Base-by-base conservation (phyloP, 2,329 filamentous ascomycete genomes). In the Atkinsonella hypoxylon region DNA sequence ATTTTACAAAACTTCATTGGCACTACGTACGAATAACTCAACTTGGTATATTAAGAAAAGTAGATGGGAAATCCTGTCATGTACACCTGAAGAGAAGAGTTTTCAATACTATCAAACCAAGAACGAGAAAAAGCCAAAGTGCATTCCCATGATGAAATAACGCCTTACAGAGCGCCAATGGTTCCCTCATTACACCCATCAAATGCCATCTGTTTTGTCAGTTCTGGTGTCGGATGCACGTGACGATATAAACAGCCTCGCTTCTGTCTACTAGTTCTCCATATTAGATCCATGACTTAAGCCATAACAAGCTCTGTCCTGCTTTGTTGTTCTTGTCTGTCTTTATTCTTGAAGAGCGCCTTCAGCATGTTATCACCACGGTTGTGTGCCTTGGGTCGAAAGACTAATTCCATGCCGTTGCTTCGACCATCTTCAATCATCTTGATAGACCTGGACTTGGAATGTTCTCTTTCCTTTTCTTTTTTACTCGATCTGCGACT, bases 341-440 rank as follows among this genome's bases (percentile, higher is more conserved):
- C 76, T 65, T 76, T 79, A 65, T 70, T 75, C 68, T 75, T 77
- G 60, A 82, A 81, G 51, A 81, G 56, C 2, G 70, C 65, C 67
- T 79, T 81, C 55, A 82, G 70, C 76, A 81, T 77, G 59, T 73
- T 79, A 40, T 59, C 64, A 48, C 62, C 61, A 58, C 70, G 72
- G 54, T 68, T 67, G 56, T 74, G 69, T 54, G 69, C 70, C 61
- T 74, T 77, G 10, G 72, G 70, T 40, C 71, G 64, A n/a, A 76
- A 55, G 2, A 71, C 68, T 31, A 67, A 50, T n/a, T 69, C 66
- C 45, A 68, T 56, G 34, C 32, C 34, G 41, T 63, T 68, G 47
- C 68, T 68, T 46, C 58, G 55, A 39, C 63, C 61, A 44, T 68
- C 66, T n/a, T 70, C 67, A 46, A 67, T 64, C 54, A 65, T 61